Conservation (phyloP, 2,329 filamentous ascomycete species). For the Coniochaeta ligniaria region DNA sequence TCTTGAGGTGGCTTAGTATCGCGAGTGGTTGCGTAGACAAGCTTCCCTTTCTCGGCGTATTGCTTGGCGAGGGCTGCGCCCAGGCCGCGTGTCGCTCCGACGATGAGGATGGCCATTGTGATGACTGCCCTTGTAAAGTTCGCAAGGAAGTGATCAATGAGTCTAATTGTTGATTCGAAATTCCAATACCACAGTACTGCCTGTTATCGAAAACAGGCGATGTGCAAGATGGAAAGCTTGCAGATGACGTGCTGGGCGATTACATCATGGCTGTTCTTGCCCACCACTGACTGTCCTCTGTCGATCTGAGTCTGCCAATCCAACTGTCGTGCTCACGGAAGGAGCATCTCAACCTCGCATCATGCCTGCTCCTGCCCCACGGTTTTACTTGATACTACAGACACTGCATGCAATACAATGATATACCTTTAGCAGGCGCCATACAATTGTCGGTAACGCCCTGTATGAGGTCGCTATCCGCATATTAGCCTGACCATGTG, state of each 20-base stretch:
- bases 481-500: not conserved
- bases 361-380: not conserved
- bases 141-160: too few relatives aligned
- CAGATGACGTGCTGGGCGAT: not conserved
- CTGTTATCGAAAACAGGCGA: too few relatives aligned
- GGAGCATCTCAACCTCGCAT: not conserved
- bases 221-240: not conserved
- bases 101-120: constrained; percentile 40
- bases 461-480: not conserved
- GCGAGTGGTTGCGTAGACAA: constrained; percentile 39
- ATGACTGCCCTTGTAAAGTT: not conserved
- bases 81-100: constrained; percentile 63
- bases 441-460: too few relatives aligned
- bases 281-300: not conserved
- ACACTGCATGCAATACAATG: too few relatives aligned
- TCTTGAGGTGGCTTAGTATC: constrained; percentile 26
- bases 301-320: not conserved
- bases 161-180: not conserved
- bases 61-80: constrained; percentile 53
- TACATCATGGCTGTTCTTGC: not conserved
- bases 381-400: not conserved
- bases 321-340: not conserved
- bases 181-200: not conserved
- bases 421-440: too few relatives aligned
- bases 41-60: constrained; percentile 42